These are phyloP conservation scores for Fusarium temperatum DNA, from an alignment of 2,329 filamentous ascomycete species.

Conservation along the genomic window DNA sequence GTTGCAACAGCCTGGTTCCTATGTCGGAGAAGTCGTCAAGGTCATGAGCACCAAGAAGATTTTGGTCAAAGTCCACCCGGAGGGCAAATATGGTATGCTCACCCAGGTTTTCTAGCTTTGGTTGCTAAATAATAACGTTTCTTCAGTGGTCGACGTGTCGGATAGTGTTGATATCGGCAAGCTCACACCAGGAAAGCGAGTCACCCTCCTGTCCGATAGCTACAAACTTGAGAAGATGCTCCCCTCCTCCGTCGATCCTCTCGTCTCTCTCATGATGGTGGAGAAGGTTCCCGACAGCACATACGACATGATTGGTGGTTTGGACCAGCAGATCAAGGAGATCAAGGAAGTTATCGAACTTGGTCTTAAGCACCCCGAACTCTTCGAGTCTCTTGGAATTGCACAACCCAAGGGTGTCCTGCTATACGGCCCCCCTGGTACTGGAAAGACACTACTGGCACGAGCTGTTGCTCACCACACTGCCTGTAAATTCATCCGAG, in stretches of 20 bases:
- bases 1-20: conserved; percentile 95
- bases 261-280: conserved; percentile 99
- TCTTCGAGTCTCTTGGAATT: conserved; percentile 99
- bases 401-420: conserved; percentile 98
- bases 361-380: conserved; percentile 95
- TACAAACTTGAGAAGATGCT: conserved; percentile 99
- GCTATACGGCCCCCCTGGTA: conserved; percentile 95
- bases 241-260: conserved; percentile 95
- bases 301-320: conserved; percentile 99
- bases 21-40: conserved; percentile 99
- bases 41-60: conserved; percentile 99
- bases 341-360: conserved; percentile 99
- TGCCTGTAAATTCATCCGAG: conserved; percentile 98
- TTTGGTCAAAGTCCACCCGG: conserved; percentile 97
- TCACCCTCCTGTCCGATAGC: conserved; percentile 93
- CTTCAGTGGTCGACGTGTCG: conserved; percentile 88
- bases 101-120: neutral
- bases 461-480: conserved; percentile 97
- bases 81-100: conserved; percentile 95
- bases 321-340: conserved; percentile 99
- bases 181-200: conserved; percentile 96
- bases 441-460: conserved; percentile 94
- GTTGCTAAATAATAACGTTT: neutral
- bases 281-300: conserved; percentile 99
- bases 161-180: conserved; percentile 95